Evolutionary conservation across 495 filamentous ascomycete species (phyloP), one percentile per base, ranked within the genome.

Genomic region (Neurospora sp.): DNA sequence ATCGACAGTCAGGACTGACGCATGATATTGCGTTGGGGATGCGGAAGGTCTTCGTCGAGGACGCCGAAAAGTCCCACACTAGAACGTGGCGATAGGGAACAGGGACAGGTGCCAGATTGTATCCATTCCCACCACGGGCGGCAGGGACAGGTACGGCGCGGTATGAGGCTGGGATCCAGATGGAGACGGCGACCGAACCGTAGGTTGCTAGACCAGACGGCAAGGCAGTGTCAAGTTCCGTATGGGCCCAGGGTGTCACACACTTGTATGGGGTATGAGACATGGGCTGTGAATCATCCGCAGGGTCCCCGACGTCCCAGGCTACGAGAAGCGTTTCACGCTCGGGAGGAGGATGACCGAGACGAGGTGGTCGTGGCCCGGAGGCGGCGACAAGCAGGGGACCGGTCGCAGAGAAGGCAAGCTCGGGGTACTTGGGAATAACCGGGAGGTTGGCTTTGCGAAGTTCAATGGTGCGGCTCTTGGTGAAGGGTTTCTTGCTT

Each of bases 381-480:
- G 81, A 81, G 12, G 80, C 81, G 62, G 78, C 74, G 42, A 82
- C 77, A 18, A 83, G 77, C 23, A 83, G 71, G 8, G 81, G 81
- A 2, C 77, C 75, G 2, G 81, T 83, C 16, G 78, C 74, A 31
- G 80, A 82, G 42, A 82, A 80, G 35, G 80, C 80, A 46, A 83
- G 79, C 66, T 83, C 81, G 42, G 81, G 81, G 69, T 78, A 82
- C 37, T 82, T 79, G 20, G 81, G 81, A 5, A 82, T 31, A 39
- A 83, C 39, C 14, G 81, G 81, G 11, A 83, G 79, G 66, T 71
- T 75, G 44, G 77, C 78, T 12, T 77, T 75, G 73, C 74, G 73
- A 23, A 83, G 78, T 87, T 97, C 66, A 91, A 92, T 79, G 90
- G 92, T 70, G 91, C 95, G 79, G 83, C 87, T 75, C 84, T 95